phyloP scores from a whole-genome alignment of 2,329 filamentous ascomycete genomes.

The Grosmannia serpens region DNA sequence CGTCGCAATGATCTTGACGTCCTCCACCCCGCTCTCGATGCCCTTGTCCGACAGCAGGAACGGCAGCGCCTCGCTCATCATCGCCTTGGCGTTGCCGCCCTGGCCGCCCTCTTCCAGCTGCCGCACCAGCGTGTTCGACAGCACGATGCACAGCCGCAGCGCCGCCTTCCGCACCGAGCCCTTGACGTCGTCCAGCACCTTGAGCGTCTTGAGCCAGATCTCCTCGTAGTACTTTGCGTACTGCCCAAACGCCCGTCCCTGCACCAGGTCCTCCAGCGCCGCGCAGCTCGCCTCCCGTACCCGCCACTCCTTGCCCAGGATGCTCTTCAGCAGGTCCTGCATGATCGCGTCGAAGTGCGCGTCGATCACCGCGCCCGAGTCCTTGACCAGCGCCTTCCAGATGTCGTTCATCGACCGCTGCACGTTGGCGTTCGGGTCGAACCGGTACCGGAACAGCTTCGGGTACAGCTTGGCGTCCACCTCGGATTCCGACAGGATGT shows the following conservation, averaged over 20 bases:
- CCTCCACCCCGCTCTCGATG: constrained; percentile 77
- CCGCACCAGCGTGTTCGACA: constrained; percentile 77
- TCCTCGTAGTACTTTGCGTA: constrained; percentile 78
- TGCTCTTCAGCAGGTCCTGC: constrained; percentile 71
- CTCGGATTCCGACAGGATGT: constrained; percentile 76
- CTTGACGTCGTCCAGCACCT: constrained; percentile 93
- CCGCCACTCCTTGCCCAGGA: constrained; percentile 86
- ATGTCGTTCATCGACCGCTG: constrained; percentile 95
- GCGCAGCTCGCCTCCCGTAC: constrained; percentile 86
- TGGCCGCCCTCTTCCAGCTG: constrained; percentile 61
- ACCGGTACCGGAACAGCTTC: constrained; percentile 87
- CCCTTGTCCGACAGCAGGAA: constrained; percentile 85
- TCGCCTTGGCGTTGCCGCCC: constrained; percentile 48
- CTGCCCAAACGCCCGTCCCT: constrained; percentile 61
- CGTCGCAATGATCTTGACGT: constrained; percentile 77
- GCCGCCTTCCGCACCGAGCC: constrained; percentile 75
- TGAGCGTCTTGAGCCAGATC: constrained; percentile 78
- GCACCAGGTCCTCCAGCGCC: constrained; percentile 77
- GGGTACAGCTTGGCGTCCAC: constrained; percentile 91
- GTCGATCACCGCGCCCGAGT: constrained; percentile 65
- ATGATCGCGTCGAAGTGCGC: constrained; percentile 82
- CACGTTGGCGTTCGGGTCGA: constrained; percentile 89
- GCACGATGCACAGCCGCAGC: constrained; percentile 65
- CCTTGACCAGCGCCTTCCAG: constrained; percentile 92
- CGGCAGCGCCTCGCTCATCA: constrained; percentile 79